A percentile compares a stretch with the other conserved stretches of the same genome.
These are phyloP conservation scores for Paecilomyces dactylethromorphus DNA, from an alignment of 2,329 filamentous ascomycete genomes.

Conservation along the genomic window DNA sequence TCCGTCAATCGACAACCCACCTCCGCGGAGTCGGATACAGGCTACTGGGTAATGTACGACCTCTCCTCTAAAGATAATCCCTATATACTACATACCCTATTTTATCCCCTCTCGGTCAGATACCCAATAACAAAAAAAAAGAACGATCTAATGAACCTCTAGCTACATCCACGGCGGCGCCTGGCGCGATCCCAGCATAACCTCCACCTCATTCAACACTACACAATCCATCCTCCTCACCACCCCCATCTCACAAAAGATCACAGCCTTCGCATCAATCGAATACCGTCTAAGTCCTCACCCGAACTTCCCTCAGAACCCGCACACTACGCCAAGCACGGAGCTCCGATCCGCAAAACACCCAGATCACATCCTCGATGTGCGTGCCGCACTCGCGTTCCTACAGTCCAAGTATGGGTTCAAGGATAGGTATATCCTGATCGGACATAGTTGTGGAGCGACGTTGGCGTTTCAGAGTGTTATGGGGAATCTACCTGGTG, in stretches of 20 bases:
- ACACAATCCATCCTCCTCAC: slow-evolving; percentile 27
- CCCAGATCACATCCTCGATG: slow-evolving; percentile 40
- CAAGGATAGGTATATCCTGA: slow-evolving; percentile 34
- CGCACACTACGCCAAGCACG: slow-evolving; percentile 14
- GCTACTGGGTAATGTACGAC: slow-evolving; percentile 36
- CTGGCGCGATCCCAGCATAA: slow-evolving; percentile 41
- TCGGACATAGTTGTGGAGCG: slow-evolving; percentile 42
- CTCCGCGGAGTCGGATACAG: slow-evolving; percentile 8
- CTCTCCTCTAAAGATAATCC: not conserved
- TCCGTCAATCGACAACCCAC: slow-evolving; percentile 11
- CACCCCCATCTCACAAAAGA: slow-evolving; percentile 12
- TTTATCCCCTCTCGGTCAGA: not conserved
- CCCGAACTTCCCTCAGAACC: slow-evolving; percentile 32
- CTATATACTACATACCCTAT: not conserved
- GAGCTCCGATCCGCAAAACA: slow-evolving; percentile 33
- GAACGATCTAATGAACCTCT: not conserved
- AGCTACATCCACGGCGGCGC: slow-evolving; percentile 45
- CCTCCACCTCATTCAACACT: slow-evolving; percentile 27
- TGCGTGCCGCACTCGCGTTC: slow-evolving; percentile 32
- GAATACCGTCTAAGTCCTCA: slow-evolving; percentile 42
- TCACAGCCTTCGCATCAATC: slow-evolving; percentile 38
- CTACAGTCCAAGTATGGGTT: slow-evolving; percentile 35
- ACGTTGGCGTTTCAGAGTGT: slow-evolving; percentile 40
- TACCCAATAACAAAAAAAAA: not conserved
- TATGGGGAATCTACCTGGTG: slow-evolving; percentile 23